phyloP scores from a whole-genome alignment of 768 basidiomycete species.

The Tephrocybe sp. region DNA sequence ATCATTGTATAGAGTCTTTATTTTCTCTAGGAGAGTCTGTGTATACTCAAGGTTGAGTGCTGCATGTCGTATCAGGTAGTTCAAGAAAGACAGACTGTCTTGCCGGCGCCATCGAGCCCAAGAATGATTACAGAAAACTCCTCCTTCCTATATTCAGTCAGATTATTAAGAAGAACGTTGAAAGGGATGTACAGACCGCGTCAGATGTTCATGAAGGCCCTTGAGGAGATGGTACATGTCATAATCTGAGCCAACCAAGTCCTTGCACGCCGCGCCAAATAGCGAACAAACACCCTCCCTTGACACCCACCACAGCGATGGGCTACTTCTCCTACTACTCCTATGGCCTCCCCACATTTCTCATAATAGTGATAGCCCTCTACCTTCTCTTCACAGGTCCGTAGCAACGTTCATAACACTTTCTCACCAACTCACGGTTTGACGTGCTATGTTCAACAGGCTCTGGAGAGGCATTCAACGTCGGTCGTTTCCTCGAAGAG shows the following conservation, averaged over 20 bases:
- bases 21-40: conserved; percentile 87
- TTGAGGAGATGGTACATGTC: conserved; percentile 92
- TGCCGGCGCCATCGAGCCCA: conserved; percentile 89
- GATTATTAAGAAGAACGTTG: neutral
- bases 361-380: conserved; percentile 64
- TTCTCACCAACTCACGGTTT: too few relatives aligned
- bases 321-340: conserved; percentile 57
- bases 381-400: conserved; percentile 90
- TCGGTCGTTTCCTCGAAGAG: conserved; percentile 91
- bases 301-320: conserved; percentile 29
- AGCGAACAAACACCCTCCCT: conserved; percentile 19
- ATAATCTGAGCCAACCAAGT: conserved; percentile 12
- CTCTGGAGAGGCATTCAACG: conserved; percentile 90
- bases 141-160: conserved; percentile 55
- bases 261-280: conserved; percentile 8
- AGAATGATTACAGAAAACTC: conserved; percentile 96
- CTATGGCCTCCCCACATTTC: conserved; percentile 67
- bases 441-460: conserved; percentile 35
- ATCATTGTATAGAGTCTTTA: conserved; percentile 89
- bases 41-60: conserved; percentile 9
- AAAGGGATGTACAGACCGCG: conserved; percentile 46
- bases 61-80: neutral
- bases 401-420: too few relatives aligned
- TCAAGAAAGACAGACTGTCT: conserved; percentile 58
- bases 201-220: conserved; percentile 87